Conservation (phyloP, 2,329 filamentous ascomycete genomes). For the Pezicula rhizophila region DNA sequence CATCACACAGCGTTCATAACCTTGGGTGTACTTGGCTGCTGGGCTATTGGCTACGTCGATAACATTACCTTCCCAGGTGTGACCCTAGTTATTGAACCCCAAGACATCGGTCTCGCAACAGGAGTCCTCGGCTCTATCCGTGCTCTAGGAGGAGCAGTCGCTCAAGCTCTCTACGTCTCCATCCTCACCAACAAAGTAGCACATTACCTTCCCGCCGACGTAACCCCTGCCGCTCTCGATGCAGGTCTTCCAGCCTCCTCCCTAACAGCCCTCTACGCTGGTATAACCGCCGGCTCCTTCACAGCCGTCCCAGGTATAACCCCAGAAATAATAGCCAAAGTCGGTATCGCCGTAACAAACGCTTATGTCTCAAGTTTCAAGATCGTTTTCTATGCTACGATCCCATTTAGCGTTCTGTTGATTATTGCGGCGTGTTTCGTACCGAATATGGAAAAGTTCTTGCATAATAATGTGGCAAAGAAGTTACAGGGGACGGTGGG, state of each 20-base stretch:
- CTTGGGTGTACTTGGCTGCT: slow-evolving; percentile 23
- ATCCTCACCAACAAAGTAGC: slow-evolving; percentile 29
- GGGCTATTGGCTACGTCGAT: slow-evolving; percentile 32
- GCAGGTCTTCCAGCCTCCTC: slow-evolving; percentile 32
- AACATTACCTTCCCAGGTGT: slow-evolving; percentile 29
- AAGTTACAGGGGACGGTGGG: slow-evolving; percentile 21
- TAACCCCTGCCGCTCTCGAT: slow-evolving; percentile 28
- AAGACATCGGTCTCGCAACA: slow-evolving; percentile 31
- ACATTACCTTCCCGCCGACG: slow-evolving; percentile 24
- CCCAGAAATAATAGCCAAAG: slow-evolving; percentile 24
- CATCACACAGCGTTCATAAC: slow-evolving; percentile 24
- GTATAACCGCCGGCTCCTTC: slow-evolving; percentile 26
- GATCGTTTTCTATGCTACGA: slow-evolving; percentile 30
- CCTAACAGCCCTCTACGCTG: slow-evolving; percentile 29
- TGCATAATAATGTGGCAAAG: slow-evolving; percentile 29
- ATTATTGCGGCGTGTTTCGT: slow-evolving; percentile 26
- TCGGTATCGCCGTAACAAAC: slow-evolving; percentile 26
- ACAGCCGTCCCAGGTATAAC: slow-evolving; percentile 27
- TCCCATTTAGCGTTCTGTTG: slow-evolving; percentile 29
- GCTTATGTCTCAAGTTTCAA: slow-evolving; percentile 30
- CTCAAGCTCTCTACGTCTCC: slow-evolving; percentile 29
- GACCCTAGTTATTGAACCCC: slow-evolving; percentile 29
- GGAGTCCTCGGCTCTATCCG: slow-evolving; percentile 32
- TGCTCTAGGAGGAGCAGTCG: slow-evolving; percentile 29
- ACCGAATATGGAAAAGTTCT: slow-evolving; percentile 29